These are phyloP conservation scores for Cryptococcus sp. DNA, from an alignment of 1,284 basidiomycete species.

Conservation along the genomic window DNA sequence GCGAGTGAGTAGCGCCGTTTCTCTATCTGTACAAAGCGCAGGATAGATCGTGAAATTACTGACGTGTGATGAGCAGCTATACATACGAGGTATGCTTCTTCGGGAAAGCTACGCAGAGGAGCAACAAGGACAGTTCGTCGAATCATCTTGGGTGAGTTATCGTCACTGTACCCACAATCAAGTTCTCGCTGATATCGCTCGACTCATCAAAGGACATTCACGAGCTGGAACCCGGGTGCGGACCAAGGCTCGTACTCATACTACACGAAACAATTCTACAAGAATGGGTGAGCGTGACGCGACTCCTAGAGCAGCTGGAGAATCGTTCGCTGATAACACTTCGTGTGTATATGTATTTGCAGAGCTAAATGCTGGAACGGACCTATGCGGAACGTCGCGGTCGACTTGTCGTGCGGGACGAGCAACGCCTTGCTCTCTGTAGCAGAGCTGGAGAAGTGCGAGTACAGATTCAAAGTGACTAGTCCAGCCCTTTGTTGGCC, in stretches of 20 bases:
- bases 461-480: conserved; percentile 85
- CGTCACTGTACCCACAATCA: not conserved
- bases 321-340: conserved; percentile 1
- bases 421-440: conserved; percentile 82
- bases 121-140: conserved; percentile 73
- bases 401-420: conserved; percentile 79
- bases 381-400: conserved; percentile 62
- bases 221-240: conserved; percentile 68
- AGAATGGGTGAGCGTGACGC: conserved; percentile 60
- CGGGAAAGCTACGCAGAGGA: conserved; percentile 81
- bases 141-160: conserved; percentile 79
- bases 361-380: conserved; percentile 93
- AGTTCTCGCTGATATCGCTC: not conserved
- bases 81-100: conserved; percentile 97
- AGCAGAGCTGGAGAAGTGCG: conserved; percentile 93
- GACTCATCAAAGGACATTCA: conserved; percentile 62
- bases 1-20: conserved; percentile 70
- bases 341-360: not conserved
- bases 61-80: conserved; percentile 62
- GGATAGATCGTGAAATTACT: not conserved
- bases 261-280: conserved; percentile 80
- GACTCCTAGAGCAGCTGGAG: not conserved
- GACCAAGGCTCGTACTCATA: conserved; percentile 69
- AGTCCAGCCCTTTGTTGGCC: conserved; percentile 88
- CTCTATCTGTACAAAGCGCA: not conserved